Conservation (phyloP, 2,329 filamentous ascomycete species). For the Podosphaera xanthii region DNA sequence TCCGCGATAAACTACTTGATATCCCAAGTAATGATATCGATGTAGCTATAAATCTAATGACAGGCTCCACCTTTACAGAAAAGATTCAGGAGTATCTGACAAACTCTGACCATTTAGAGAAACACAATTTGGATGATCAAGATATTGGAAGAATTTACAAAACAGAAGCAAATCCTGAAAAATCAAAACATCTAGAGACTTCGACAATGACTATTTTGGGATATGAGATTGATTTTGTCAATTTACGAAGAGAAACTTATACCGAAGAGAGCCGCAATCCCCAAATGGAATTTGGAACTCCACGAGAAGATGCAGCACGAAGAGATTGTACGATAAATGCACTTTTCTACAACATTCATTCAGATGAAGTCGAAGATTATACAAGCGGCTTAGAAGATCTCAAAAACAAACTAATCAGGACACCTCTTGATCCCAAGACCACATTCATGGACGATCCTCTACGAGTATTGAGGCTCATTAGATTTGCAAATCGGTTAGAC, state of each 20-base stretch:
- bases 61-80: conserved; percentile 51
- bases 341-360: conserved; percentile 84
- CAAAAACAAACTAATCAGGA: conserved; percentile 48
- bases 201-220: conserved; percentile 69
- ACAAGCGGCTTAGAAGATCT: conserved; percentile 62
- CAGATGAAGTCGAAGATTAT: conserved; percentile 60
- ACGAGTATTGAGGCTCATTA: conserved; percentile 62
- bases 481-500: conserved; percentile 67
- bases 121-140: conserved; percentile 32
- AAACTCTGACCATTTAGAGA: conserved; percentile 31
- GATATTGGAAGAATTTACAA: conserved; percentile 62
- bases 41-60: conserved; percentile 69
- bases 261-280: conserved; percentile 75
- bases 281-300: conserved; percentile 79
- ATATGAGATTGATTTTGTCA: conserved; percentile 83
- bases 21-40: conserved; percentile 61
- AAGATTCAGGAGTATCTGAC: conserved; percentile 47
- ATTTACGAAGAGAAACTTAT: conserved; percentile 79
- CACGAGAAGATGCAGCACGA: conserved; percentile 69
- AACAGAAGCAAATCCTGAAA: conserved; percentile 79
- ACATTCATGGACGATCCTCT: conserved; percentile 91
- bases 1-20: conserved; percentile 60
- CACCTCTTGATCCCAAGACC: conserved; percentile 67
- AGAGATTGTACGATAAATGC: conserved; percentile 90
- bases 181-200: conserved; percentile 89